These are phyloP conservation scores for Aspergillus awamori DNA, from an alignment of 2,329 filamentous ascomycete genomes.

Conservation along the genomic window DNA sequence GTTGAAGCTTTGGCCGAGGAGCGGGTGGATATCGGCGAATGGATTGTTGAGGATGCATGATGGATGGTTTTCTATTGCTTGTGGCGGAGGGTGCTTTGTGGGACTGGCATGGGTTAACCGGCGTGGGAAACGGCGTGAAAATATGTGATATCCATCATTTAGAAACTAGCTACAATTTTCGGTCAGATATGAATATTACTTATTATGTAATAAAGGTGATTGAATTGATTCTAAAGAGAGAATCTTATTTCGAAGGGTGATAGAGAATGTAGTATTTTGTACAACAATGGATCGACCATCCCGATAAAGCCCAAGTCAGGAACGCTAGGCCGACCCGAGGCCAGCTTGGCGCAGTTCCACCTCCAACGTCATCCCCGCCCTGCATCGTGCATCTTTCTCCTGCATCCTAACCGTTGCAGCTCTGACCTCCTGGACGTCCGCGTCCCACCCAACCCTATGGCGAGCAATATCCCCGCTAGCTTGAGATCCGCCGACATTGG, in stretches of 20 bases:
- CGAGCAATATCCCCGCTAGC: constrained; percentile 67
- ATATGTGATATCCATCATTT: too few species aligned
- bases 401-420: constrained; percentile 6
- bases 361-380: constrained; percentile 28
- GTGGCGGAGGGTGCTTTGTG: background rate
- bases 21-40: constrained; percentile 46
- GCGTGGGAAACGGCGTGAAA: too few species aligned
- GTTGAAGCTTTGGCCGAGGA: constrained; percentile 49
- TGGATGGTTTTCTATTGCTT: too few species aligned
- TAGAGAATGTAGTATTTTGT: too few species aligned
- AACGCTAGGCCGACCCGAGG: background rate
- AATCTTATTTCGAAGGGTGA: too few species aligned
- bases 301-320: background rate
- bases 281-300: too few species aligned
- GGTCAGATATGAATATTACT: background rate
- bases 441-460: constrained; percentile 58
- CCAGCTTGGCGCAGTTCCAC: constrained; percentile 9
- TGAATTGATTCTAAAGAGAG: too few species aligned
- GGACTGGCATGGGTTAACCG: too few species aligned
- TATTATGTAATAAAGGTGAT: background rate
- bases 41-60: constrained; percentile 41
- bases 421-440: background rate
- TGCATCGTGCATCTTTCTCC: constrained; percentile 12
- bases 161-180: too few species aligned
- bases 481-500: constrained; percentile 80